Evolutionary conservation across 371 early-diverging fungal species (phyloP).

Genomic region (Syncephalastrum racemosum): DNA sequence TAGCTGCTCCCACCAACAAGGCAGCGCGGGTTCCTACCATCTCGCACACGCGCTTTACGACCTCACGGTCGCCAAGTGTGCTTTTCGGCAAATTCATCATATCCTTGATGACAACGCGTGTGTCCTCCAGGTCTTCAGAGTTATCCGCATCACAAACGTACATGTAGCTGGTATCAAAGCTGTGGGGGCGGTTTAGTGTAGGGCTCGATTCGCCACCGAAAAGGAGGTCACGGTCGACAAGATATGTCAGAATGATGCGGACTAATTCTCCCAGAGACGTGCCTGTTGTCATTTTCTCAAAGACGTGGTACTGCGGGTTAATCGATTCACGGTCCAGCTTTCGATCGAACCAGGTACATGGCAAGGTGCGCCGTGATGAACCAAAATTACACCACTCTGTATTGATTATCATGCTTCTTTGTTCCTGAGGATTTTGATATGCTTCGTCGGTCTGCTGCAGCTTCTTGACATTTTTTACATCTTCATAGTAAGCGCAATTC

Average conservation of each 20-base stretch:
- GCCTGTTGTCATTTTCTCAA: constrained; percentile 97
- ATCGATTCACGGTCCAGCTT: constrained; percentile 75
- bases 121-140: constrained; percentile 55
- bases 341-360: constrained; percentile 83
- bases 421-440: constrained; percentile 33
- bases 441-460: constrained; percentile 26
- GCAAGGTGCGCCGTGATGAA: constrained; percentile 69
- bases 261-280: constrained; percentile 90
- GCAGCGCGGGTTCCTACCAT: constrained; percentile 71
- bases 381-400: constrained; percentile 89
- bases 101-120: constrained; percentile 62
- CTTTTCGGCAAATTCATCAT: constrained; percentile 49
- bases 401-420: constrained; percentile 79
- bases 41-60: constrained; percentile 67
- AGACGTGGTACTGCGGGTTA: constrained; percentile 79
- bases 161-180: constrained; percentile 84
- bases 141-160: constrained; percentile 51
- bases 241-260: constrained; percentile 74
- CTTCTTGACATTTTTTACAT: constrained; percentile 72
- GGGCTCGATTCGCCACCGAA: constrained; percentile 70
- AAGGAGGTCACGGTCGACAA: constrained; percentile 74
- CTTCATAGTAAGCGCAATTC: constrained; percentile 92
- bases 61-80: constrained; percentile 61
- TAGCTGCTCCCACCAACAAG: constrained; percentile 62
- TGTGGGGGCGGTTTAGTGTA: constrained; percentile 61